phyloP scores from a whole-genome alignment of 2,329 filamentous ascomycete genomes.

The Monilinia laxa region DNA sequence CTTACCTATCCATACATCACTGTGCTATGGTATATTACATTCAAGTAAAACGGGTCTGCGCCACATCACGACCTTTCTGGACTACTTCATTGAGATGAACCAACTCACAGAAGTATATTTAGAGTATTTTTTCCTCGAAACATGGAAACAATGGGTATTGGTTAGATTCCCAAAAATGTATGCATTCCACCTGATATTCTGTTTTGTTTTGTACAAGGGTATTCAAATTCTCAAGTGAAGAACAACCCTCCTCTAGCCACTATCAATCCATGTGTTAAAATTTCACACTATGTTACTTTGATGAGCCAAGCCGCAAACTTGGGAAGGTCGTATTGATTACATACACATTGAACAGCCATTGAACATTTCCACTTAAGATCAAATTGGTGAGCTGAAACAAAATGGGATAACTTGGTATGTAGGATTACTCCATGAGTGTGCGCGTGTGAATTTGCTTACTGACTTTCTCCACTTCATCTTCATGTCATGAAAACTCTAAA shows the following conservation, averaged over 20 bases:
- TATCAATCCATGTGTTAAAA: neutral
- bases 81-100: slow-evolving; percentile 1
- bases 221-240: neutral
- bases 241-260: neutral
- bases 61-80: neutral
- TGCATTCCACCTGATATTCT: neutral
- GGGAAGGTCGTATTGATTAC: slow-evolving; percentile 4
- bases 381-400: slow-evolving; percentile 5
- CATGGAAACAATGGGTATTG: neutral
- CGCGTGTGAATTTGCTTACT: slow-evolving; percentile 6
- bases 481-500: neutral
- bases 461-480: neutral
- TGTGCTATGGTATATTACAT: neutral
- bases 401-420: neutral
- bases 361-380: neutral
- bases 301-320: slow-evolving; percentile 1
- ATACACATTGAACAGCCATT: neutral
- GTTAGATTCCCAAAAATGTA: neutral
- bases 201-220: neutral
- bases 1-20: neutral
- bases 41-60: slow-evolving; percentile 1
- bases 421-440: slow-evolving; percentile 11
- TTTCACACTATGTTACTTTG: neutral
- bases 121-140: neutral
- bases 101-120: slow-evolving; percentile 9